Conservation (phyloP, 2,329 filamentous ascomycete genomes). For the Penicillium sp. region DNA sequence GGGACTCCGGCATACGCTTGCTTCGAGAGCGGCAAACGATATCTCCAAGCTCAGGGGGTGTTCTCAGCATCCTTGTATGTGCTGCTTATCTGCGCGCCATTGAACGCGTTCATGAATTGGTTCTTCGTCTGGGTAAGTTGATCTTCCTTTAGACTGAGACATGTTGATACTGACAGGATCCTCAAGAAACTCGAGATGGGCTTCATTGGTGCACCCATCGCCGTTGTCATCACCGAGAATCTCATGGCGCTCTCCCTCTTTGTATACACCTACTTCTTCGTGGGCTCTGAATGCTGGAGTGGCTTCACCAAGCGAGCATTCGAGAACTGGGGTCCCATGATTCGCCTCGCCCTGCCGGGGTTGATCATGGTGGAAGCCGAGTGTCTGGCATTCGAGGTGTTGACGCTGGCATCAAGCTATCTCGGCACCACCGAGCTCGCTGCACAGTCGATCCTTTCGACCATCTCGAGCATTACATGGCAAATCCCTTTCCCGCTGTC, state of each 20-base stretch:
- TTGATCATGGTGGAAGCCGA: constrained; percentile 93
- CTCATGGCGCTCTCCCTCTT: constrained; percentile 68
- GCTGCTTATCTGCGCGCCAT: constrained; percentile 71
- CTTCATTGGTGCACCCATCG: constrained; percentile 75
- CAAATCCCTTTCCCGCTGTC: constrained; percentile 89
- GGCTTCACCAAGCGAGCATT: constrained; percentile 67
- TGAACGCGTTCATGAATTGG: constrained; percentile 78
- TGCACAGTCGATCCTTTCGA: constrained; percentile 79
- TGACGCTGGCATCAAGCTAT: constrained; percentile 76
- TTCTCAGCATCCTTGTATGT: constrained; percentile 79
- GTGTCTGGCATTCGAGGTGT: constrained; percentile 85
- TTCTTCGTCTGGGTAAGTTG: constrained; percentile 64
- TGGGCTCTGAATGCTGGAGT: constrained; percentile 72
- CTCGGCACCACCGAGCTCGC: constrained; percentile 75
- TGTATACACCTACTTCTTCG: constrained; percentile 66
- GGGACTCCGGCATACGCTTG: constrained; percentile 70
- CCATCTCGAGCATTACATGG: constrained; percentile 73
- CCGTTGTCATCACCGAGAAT: constrained; percentile 69
- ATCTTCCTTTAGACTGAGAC: background rate
- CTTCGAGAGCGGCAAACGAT: constrained; percentile 79
- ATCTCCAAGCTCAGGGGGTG: constrained; percentile 80
- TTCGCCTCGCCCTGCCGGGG: constrained; percentile 79
- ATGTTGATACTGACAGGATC: background rate
- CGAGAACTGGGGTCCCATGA: constrained; percentile 75
- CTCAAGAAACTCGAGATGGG: constrained; percentile 53